Base-by-base conservation (phyloP, 306 rosid genomes). In the Vachellia collinsii region DNA sequence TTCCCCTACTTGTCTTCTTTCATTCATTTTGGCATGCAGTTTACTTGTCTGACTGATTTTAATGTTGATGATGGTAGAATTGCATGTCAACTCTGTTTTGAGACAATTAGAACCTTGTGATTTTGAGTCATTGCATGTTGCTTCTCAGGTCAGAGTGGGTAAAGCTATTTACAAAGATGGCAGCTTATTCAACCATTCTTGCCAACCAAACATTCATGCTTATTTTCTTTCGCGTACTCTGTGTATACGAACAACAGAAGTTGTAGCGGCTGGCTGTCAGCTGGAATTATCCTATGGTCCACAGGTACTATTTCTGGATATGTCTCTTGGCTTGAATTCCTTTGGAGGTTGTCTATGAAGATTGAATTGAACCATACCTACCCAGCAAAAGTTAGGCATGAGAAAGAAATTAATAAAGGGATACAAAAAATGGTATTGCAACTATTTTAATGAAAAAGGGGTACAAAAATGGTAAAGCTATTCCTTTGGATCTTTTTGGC, bases 281-380 rank as follows among this genome's bases (percentile, higher is more conserved):
- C 87, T 92, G 77, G 98, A 92, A 79, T 74, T 94, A 81, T 94
- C 98, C 54, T 94, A 94, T 80, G 97, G 98, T 84, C 98, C 97
- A 66, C 97, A 94, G 97, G 98, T 92, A 87, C 78, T 79, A 69
- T 38, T 83, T 67, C 54, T 70, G 29, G 76, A n/a, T 74, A 58
- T n/a, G 56, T 64, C 47, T 56, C 67, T 83, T 61, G 25, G 75
- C 46, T 80, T 7, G 36, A 77, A 74, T 37, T 44, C 22, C 76
- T 77, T 61, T 78, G 39, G 42, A 63, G 34, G 29, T 41, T 69
- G 79, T 44, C 19, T 74, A 74, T 59, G 56, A 39, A 12, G 56
- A 44, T 70, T 44, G 16, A 51, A 62, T 62, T 75, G 67, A 50
- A 54, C 53, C 51, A 65, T 66, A 65, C 47, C 58, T 65, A 25